phyloP scores from a whole-genome alignment of 202 grass and related monocot species.

The Alloteropsis angusta region DNA sequence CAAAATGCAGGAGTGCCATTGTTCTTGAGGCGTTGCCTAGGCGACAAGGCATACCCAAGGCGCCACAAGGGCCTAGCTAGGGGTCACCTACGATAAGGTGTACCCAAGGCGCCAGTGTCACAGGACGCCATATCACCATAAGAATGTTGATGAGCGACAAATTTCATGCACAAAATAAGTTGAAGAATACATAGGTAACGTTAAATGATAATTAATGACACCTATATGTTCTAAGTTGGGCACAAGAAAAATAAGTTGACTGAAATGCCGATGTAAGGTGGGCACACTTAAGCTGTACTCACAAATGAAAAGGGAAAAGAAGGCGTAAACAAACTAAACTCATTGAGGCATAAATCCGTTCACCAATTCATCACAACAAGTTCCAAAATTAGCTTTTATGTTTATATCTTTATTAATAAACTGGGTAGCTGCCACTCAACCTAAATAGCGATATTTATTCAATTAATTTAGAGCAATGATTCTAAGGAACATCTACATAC shows the following conservation, averaged over 20 bases:
- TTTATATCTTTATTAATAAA: neutral
- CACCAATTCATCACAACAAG: neutral
- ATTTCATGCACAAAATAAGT: neutral
- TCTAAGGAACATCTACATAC: conserved; percentile 43
- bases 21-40: too few species aligned
- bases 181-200: neutral
- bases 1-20: too few species aligned
- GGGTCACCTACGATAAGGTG: too few species aligned
- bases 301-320: neutral
- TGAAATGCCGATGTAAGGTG: neutral
- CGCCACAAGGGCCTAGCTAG: too few species aligned
- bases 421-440: neutral
- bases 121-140: too few species aligned
- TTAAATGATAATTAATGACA: neutral
- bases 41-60: too few species aligned
- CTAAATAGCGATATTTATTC: neutral
- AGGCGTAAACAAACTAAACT: neutral
- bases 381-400: neutral
- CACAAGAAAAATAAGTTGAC: neutral
- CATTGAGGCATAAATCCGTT: neutral
- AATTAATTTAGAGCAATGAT: neutral
- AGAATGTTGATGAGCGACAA: neutral
- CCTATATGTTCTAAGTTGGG: neutral
- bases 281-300: neutral
- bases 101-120: too few species aligned